Conservation (phyloP, 2,329 filamentous ascomycete genomes). For the Pezicula carpinea region DNA sequence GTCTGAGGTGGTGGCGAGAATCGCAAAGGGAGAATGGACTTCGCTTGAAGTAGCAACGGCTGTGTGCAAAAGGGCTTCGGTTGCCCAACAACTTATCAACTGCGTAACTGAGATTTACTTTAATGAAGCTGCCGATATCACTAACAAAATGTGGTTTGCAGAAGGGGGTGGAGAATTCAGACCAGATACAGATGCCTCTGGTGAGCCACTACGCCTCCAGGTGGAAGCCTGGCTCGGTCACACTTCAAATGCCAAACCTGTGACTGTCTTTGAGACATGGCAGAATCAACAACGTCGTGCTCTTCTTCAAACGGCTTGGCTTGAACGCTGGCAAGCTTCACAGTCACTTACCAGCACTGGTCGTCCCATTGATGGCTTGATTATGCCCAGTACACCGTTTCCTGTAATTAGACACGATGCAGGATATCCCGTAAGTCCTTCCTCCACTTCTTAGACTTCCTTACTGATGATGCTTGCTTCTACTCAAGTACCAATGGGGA, state of each 20-base stretch:
- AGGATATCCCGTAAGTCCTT: slow-evolving; percentile 8
- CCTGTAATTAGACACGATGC: slow-evolving; percentile 8
- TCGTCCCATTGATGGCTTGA: slow-evolving; percentile 10
- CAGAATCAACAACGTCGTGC: slow-evolving; percentile 19
- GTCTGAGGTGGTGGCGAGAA: slow-evolving; percentile 5
- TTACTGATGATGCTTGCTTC: not conserved
- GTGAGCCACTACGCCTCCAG: slow-evolving; percentile 19
- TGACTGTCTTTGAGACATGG: slow-evolving; percentile 21
- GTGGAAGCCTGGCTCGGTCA: slow-evolving; percentile 17
- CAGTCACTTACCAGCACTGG: slow-evolving; percentile 3
- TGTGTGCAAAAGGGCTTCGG: slow-evolving; percentile 40
- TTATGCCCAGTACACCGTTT: slow-evolving; percentile 9
- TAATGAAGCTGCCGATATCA: slow-evolving; percentile 30
- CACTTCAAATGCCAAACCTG: slow-evolving; percentile 10
- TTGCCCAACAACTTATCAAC: slow-evolving; percentile 38
- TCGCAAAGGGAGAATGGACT: slow-evolving; percentile 19
- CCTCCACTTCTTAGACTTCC: not conserved
- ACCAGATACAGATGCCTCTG: slow-evolving; percentile 17
- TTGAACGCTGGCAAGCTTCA: slow-evolving; percentile 19
- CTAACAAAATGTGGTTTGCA: slow-evolving; percentile 15
- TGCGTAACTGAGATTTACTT: slow-evolving; percentile 42
- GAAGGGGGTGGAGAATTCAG: slow-evolving; percentile 17
- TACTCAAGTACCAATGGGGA: slow-evolving; percentile 7
- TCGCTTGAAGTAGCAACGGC: slow-evolving; percentile 28
- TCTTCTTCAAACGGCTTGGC: slow-evolving; percentile 15